A percentile compares a stretch with the other conserved stretches of the same genome.
phyloP scores from a whole-genome alignment of 441 rosid genomes.

The Jatropha podagrica region DNA sequence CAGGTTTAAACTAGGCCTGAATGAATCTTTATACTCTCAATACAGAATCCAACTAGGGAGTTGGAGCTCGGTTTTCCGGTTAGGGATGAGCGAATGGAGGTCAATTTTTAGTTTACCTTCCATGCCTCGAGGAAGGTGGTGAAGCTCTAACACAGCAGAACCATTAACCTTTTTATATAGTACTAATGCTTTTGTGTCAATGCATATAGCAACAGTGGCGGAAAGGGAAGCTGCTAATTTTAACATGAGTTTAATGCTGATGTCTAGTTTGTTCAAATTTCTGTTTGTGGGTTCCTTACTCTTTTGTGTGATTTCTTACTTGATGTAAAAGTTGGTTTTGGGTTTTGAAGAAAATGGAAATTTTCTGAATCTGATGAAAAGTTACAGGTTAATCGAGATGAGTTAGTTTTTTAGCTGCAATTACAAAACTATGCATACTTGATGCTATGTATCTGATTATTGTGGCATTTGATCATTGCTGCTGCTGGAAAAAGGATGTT shows the following conservation, averaged over 20 bases:
- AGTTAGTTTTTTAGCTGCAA: conserved; percentile 1
- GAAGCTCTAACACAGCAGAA: conserved; percentile 34
- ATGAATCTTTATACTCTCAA: conserved; percentile 48
- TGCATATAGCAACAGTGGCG: conserved; percentile 32
- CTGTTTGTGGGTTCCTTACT: conserved; percentile 23
- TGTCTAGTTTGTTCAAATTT: conserved; percentile 29
- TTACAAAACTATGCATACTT: conserved; percentile 3
- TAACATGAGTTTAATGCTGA: conserved; percentile 29
- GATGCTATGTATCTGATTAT: background rate
- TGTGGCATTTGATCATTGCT: background rate
- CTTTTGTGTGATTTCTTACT: conserved; percentile 27
- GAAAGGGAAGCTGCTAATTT: conserved; percentile 38
- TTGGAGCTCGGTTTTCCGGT: conserved; percentile 59
- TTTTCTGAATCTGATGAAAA: conserved; percentile 17
- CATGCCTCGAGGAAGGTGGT: conserved; percentile 38
- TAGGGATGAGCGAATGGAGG: conserved; percentile 72
- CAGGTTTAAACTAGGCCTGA: conserved; percentile 35
- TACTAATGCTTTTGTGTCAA: conserved; percentile 26
- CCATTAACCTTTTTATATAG: conserved; percentile 28
- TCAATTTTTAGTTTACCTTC: conserved; percentile 50
- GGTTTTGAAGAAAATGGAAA: conserved; percentile 22
- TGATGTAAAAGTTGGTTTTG: conserved; percentile 27
- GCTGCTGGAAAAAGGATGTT: too few relatives aligned
- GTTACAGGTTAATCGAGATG: conserved; percentile 11
- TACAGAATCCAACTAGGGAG: conserved; percentile 59